A percentile compares a stretch with the other conserved stretches of the same genome.
Evolutionary conservation across 106 monocot genomes (phyloP).

Genomic region (Vanilla planifolia): DNA sequence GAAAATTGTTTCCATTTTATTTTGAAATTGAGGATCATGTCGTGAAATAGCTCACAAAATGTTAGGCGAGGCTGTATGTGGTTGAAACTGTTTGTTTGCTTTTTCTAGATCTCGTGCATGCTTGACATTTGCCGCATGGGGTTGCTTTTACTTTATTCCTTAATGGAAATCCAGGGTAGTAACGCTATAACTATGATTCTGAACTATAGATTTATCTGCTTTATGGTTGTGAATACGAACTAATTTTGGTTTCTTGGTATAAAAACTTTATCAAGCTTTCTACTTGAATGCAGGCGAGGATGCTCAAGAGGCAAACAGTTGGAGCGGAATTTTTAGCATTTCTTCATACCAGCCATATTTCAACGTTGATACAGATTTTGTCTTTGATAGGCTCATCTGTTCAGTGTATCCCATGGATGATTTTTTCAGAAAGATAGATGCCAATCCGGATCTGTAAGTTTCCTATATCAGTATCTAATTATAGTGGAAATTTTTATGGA

Average conservation of each 20-base stretch:
- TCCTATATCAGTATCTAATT: background rate
- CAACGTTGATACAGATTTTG: slow-evolving; percentile 87
- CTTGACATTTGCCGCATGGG: too few relatives aligned
- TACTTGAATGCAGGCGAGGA: slow-evolving; percentile 37
- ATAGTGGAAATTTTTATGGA: slow-evolving; percentile 1
- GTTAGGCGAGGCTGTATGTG: too few relatives aligned
- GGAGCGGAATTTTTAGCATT: slow-evolving; percentile 78
- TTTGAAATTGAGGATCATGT: too few relatives aligned
- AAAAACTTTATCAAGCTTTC: background rate
- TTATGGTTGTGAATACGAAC: background rate
- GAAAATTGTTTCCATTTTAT: too few relatives aligned
- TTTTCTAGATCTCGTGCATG: too few relatives aligned
- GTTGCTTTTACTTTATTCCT: too few relatives aligned
- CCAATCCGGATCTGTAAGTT: slow-evolving; percentile 93
- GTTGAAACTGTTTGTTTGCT: too few relatives aligned
- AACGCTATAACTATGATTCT: background rate
- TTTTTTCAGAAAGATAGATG: slow-evolving; percentile 73
- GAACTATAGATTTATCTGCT: background rate
- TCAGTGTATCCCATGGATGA: slow-evolving; percentile 71
- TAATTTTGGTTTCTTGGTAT: background rate
- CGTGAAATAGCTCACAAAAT: too few relatives aligned
- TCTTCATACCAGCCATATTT: slow-evolving; percentile 89
- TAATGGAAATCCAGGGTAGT: too few relatives aligned
- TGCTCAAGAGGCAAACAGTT: slow-evolving; percentile 41
- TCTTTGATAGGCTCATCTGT: slow-evolving; percentile 73